These are phyloP conservation scores for Diutina rugosa DNA, from an alignment of 1,139 yeast genomes.

Conservation along the genomic window DNA sequence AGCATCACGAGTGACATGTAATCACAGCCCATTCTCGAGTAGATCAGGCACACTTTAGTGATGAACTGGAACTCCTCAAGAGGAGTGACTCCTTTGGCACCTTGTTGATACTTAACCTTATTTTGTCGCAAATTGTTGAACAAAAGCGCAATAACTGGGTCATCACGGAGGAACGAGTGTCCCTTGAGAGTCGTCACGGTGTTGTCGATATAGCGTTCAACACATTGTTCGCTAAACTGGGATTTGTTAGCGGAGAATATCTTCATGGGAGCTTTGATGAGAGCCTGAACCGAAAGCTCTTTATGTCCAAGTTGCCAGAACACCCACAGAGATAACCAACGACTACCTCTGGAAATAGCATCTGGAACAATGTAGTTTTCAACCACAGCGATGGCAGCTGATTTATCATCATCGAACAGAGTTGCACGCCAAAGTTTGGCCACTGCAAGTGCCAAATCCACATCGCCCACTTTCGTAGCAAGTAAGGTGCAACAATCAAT, in stretches of 20 bases:
- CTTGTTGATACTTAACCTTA: constrained; percentile 32
- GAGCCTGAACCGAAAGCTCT: constrained; percentile 47
- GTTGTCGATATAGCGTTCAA: neutral
- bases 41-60: constrained; percentile 49
- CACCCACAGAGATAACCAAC: constrained; percentile 79
- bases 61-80: constrained; percentile 49
- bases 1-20: constrained; percentile 52
- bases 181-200: neutral
- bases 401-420: constrained; percentile 23
- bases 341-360: constrained; percentile 51
- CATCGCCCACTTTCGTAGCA: constrained; percentile 51
- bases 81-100: constrained; percentile 33
- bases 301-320: constrained; percentile 53
- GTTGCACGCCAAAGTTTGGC: constrained; percentile 37
- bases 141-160: constrained; percentile 64
- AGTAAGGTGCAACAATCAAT: constrained; percentile 70
- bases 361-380: constrained; percentile 40
- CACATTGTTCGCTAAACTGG: neutral
- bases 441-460: constrained; percentile 65
- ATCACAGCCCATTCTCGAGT: constrained; percentile 88
- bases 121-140: constrained; percentile 48
- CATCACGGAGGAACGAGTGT: constrained; percentile 45
- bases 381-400: constrained; percentile 34
- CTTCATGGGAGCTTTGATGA: constrained; percentile 37
- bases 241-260: neutral